Conservation (phyloP, 78 protist species). For the Emiliania huxleyi region DNA sequence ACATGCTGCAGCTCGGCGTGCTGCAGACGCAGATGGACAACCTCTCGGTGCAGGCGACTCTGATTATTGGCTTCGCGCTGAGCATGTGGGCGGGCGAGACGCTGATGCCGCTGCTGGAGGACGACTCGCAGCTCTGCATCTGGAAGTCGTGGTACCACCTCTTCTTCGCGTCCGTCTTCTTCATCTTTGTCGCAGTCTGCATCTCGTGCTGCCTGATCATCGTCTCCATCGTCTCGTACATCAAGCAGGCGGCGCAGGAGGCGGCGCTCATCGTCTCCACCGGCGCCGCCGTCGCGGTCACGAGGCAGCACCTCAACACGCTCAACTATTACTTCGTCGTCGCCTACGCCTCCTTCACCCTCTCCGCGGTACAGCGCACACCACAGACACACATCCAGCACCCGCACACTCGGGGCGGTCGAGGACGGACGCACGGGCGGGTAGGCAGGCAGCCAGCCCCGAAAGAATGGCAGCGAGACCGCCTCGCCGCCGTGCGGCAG, state of each 20-base stretch:
- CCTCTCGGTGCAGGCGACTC: neutral
- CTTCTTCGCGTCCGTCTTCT: neutral
- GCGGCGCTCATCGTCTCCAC: constrained; percentile 2
- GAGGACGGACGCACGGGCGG: no score
- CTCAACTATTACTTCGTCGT: neutral
- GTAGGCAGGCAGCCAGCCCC: no score
- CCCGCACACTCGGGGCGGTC: no score
- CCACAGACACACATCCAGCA: no score
- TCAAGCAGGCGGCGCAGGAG: constrained; percentile 14
- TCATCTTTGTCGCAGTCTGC: neutral
- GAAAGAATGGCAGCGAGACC: neutral
- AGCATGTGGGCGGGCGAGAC: neutral
- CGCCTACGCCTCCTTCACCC: neutral
- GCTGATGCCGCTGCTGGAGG: neutral
- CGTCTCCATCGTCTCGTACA: neutral
- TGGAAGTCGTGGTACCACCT: neutral
- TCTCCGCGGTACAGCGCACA: neutral
- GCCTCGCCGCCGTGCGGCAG: neutral
- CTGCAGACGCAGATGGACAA: constrained; percentile 22
- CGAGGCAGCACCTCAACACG: neutral
- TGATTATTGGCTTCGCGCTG: neutral
- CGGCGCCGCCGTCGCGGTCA: constrained; percentile 7
- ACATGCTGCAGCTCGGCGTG: neutral
- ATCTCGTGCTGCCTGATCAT: neutral
- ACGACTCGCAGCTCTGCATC: neutral